phyloP scores from a whole-genome alignment of 345 rosid genomes.

The Euphorbia peplus region DNA sequence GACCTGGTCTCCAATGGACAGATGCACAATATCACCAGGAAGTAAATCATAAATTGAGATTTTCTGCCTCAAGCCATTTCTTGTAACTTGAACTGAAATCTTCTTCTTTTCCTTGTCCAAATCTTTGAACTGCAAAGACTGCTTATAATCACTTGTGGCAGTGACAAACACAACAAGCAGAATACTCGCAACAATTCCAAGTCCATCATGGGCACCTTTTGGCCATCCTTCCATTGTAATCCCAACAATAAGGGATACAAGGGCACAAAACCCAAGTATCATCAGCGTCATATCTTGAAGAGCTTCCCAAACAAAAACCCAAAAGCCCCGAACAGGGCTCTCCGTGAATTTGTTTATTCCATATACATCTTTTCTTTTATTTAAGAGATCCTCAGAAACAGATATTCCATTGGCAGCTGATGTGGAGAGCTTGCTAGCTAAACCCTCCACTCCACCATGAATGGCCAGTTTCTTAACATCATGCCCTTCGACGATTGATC shows the following conservation, averaged over 20 bases:
- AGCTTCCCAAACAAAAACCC: slow-evolving; percentile 95
- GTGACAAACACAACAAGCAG: slow-evolving; percentile 86
- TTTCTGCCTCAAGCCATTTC: slow-evolving; percentile 81
- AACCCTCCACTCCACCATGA: slow-evolving; percentile 71
- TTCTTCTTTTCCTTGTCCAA: slow-evolving; percentile 93
- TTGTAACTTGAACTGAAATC: slow-evolving; percentile 70
- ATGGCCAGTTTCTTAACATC: slow-evolving; percentile 67
- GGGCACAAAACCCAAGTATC: slow-evolving; percentile 86
- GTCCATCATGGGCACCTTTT: slow-evolving; percentile 89
- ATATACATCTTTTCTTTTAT: slow-evolving; percentile 49
- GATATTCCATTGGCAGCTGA: slow-evolving; percentile 55
- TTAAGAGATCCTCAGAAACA: slow-evolving; percentile 42
- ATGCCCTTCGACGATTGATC: slow-evolving; percentile 81
- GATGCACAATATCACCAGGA: slow-evolving; percentile 90
- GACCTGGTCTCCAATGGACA: slow-evolving; percentile 85
- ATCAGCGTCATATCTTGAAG: slow-evolving; percentile 86
- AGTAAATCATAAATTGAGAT: slow-evolving; percentile 80
- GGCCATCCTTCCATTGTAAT: slow-evolving; percentile 95
- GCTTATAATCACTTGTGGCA: slow-evolving; percentile 83
- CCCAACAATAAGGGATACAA: slow-evolving; percentile 82
- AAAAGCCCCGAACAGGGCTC: slow-evolving; percentile 67
- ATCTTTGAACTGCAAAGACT: slow-evolving; percentile 80
- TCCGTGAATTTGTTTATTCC: slow-evolving; percentile 84
- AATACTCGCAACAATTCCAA: slow-evolving; percentile 88
- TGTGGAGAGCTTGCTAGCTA: slow-evolving; percentile 61